These are phyloP conservation scores for Ceratobasidium sp. DNA, from an alignment of 1,284 basidiomycete genomes.

Conservation along the genomic window DNA sequence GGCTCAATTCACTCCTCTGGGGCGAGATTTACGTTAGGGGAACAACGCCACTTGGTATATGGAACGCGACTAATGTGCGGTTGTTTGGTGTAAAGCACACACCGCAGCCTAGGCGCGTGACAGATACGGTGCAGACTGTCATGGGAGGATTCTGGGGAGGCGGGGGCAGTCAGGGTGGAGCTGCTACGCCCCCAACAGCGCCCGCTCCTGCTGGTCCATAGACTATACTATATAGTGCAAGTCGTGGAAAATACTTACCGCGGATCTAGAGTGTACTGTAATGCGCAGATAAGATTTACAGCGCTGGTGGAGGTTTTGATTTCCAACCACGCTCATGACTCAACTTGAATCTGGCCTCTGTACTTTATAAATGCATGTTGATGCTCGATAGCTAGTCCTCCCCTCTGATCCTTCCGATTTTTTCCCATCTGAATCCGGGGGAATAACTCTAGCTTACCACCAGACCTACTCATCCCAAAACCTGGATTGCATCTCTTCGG, in stretches of 20 bases:
- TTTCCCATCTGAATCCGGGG: too few relatives aligned
- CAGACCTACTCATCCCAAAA: too few relatives aligned
- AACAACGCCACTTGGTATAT: slow-evolving; percentile 81
- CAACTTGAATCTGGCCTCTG: neutral
- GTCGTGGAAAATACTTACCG: neutral
- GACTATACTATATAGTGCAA: neutral
- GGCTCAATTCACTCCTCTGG: slow-evolving; percentile 91
- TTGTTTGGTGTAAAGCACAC: slow-evolving; percentile 89
- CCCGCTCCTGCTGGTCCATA: slow-evolving; percentile 26
- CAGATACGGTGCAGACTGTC: slow-evolving; percentile 73
- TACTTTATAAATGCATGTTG: neutral
- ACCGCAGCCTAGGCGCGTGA: slow-evolving; percentile 65
- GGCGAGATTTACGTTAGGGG: slow-evolving; percentile 91
- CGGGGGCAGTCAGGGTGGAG: slow-evolving; percentile 3
- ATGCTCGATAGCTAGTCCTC: neutral
- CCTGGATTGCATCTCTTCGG: too few relatives aligned
- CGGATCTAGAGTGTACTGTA: neutral
- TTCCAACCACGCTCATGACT: slow-evolving; percentile 27
- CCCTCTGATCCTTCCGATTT: neutral
- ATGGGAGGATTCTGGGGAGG: slow-evolving; percentile 60
- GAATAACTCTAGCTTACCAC: too few relatives aligned
- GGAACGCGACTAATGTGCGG: slow-evolving; percentile 85
- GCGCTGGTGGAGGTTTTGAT: slow-evolving; percentile 20
- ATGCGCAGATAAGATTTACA: neutral
- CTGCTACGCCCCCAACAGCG: slow-evolving; percentile 18